Percentiles rank a stretch among this genome's conserved stretches.
Conservation (phyloP, 169 alveolate species). For the Plasmodium relictum region DNA sequence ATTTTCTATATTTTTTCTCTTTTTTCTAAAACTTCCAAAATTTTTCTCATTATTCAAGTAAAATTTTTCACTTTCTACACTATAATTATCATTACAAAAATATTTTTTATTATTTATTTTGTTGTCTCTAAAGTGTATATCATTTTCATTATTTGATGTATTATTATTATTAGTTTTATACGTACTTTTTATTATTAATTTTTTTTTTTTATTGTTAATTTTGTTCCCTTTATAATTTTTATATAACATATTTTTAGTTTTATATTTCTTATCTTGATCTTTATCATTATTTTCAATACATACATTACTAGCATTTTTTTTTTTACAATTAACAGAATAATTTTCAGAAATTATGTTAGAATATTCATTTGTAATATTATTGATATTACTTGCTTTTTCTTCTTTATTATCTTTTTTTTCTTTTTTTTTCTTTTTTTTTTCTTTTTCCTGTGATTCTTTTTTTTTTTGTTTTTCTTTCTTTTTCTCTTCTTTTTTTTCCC, state of each 20-base stretch:
- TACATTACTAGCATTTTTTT: background rate
- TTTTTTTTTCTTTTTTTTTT: slow-evolving; percentile 7
- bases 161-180: background rate
- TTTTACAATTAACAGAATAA: too few species aligned
- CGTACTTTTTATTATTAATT: background rate
- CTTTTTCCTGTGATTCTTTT: background rate
- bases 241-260: background rate
- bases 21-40: background rate
- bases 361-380: too few species aligned
- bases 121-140: background rate
- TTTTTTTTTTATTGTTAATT: slow-evolving; percentile 7
- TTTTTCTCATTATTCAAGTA: background rate
- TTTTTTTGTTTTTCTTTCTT: background rate
- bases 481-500: background rate
- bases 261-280: background rate
- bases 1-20: background rate
- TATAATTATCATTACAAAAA: slow-evolving; percentile 9
- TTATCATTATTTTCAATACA: background rate
- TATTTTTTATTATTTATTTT: slow-evolving; percentile 1
- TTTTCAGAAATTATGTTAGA: too few species aligned
- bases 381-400: background rate
- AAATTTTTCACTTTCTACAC: background rate
- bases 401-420: background rate
- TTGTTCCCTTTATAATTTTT: background rate
- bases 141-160: background rate